Base-by-base conservation (phyloP, 164 flowering plant species). In the Piper longum region DNA sequence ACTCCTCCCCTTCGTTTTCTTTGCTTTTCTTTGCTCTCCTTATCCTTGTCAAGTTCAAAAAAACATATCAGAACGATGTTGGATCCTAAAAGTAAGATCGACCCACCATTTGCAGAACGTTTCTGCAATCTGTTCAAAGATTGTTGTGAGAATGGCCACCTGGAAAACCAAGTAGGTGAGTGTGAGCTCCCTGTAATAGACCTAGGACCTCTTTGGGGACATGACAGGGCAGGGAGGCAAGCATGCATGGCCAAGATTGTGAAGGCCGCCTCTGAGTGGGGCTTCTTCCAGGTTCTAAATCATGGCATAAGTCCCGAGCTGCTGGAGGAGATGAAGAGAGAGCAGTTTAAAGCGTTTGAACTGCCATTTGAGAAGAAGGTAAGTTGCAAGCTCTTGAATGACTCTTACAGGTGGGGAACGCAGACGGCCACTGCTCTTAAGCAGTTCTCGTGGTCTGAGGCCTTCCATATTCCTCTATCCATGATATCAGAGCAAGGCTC, bases 201-300 rank as follows among this genome's bases (percentile, higher is more conserved):
- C 66, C 81, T 88, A 4, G 42, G 67, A 14, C 72, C 73, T 60
- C 72, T 60, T 72, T 85, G 43, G 68, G 41, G 54, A 70, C 79
- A 51, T 11, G 43, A 2, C 59, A 63, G 16, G 65, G 17, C 13
- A 60, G 74, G 72, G 65, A 69, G 75, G 60, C 41, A 16, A 41
- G 71, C 72, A 42, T 84, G 88, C 61, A 66, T 52, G 3, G 68
- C 57, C 9, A 75, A 67, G 17, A 88, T 88, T 4, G 73, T 61
- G 4, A 66, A 59, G 39, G 96, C 96, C 0, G 76, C 96, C 4
- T 68, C 82, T 0, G 84, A 88, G 59, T 88, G 92, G 96, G 96
- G 96, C 3, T 88, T 88, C 72, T 88, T 88, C 67, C 90, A 85
- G 67, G 85, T 85, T n/a, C 73, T 86, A 66, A 88, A 88, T 81